Evolutionary conservation across 2,329 filamentous ascomycete species (phyloP), one percentile per base, ranked within the genome.

Genomic region (Epichloe aotearoae): DNA sequence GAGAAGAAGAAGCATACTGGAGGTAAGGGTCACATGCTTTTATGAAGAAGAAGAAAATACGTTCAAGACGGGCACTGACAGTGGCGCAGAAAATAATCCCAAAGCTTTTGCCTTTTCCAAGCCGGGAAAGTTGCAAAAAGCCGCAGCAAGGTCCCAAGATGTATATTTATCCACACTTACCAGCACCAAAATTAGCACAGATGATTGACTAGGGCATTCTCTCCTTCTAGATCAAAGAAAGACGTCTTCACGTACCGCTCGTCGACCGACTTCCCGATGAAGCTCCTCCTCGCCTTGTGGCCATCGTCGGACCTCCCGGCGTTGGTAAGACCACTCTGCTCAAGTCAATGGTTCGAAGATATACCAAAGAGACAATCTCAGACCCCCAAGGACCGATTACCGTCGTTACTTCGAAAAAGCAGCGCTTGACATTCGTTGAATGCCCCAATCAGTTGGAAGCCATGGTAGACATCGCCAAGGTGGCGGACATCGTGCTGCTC

Each of bases 401-500:
- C 2, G 86, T 98, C 47, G 90, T 98, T 45, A 97, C 93, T 0
- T 95, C 90, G 52, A 98, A 97, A 73, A 86, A 91, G 62, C 84
- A 95, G 65, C 83, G 93, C 38, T 77, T 98, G 46, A 98, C 93
- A 0, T 96, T 98, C 65, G 72, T 98, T 62, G 93, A 98, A 79
- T 95, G 88, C 63, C 90, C 94, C n/a, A 91, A 97, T 64, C 89
- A 93, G 59, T 79, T 98, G 50, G 90, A 94, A 55, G 86, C 87
- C 57, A 96, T 97, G 88, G 90, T 98, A 56, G 93, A 98, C 67
- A 79, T 96, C 51, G 88, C 93, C 53, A 98, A 98, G 69, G 87
- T 98, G 42, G 93, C 94, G 17, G 93, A 98, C 66, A 96, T 98
- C 61, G 88, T 97, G 5, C 76, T 98, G 47, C 77, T 98, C 51